Base-by-base conservation (phyloP, 768 basidiomycete species). In the Chiua virens region DNA sequence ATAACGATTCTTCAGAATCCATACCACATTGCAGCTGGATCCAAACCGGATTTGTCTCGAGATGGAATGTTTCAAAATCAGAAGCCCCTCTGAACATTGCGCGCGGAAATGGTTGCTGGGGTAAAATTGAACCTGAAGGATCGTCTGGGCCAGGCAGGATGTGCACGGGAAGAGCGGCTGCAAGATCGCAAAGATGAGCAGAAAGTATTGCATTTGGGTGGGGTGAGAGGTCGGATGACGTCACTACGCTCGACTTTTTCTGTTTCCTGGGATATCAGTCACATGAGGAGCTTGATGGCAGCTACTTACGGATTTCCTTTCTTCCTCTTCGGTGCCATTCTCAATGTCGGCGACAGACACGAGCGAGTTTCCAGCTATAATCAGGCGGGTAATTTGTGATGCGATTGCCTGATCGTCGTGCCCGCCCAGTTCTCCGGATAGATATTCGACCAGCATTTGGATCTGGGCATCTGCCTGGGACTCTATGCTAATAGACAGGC, bases 21-120 rank as follows among this genome's bases (percentile, higher is more conserved):
- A 67, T 67, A 22, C 71, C 76, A 56, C 79, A 73, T 55, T 71
- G 77, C 20, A 97, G 61, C 47, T 82, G 82, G 43, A 97, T 71
- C 76, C 92, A 98, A 36, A 82, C 81, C 15, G 97, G 97, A 63
- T 98, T 99, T 10, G 92, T 94, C 71, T 89, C 87, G 60, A 85
- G 85, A 20, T 73, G 70, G 64, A 98, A 90, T 6, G 81, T 79
- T 23, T 81, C 73, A 49, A 79, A 82, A 28, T 73, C 73, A 50
- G 79, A 76, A 50, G 71, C 68, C 27, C 75, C 72, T 50, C 91
- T 83, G 54, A 99, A 87, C 88, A 98, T 94, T 7, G 92, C 88
- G 28, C 86, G 82, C 42, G 97, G 97, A 58, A 98, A 79, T 0
- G 92, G 79, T 62, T 97, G 97, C 66, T 99, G 97, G 4, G 97